A percentile compares a stretch with the other conserved stretches of the same genome.
phyloP scores from a whole-genome alignment of 331 rosid genomes.

The Stylosanthes scabra region DNA sequence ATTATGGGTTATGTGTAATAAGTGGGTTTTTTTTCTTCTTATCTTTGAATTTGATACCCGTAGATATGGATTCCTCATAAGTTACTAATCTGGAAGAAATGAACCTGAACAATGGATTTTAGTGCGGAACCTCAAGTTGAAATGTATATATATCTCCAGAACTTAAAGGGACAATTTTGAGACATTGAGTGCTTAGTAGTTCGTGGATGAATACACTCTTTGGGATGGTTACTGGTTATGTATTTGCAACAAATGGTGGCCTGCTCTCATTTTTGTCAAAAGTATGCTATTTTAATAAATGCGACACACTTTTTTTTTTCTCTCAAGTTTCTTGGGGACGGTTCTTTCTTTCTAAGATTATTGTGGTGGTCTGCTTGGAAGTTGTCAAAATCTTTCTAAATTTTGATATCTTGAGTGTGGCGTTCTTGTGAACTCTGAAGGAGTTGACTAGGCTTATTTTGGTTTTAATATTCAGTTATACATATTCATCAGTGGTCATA shows the following conservation, averaged over 20 bases:
- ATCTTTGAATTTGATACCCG: conserved; percentile 2
- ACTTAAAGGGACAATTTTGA: conserved; percentile 2
- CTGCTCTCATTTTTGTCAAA: conserved; percentile 18
- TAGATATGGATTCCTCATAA: conserved; percentile 12
- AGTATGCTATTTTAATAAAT: background rate
- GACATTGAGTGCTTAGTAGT: conserved; percentile 17
- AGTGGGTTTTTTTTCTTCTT: background rate
- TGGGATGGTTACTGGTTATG: conserved; percentile 29
- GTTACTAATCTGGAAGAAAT: background rate
- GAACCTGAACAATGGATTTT: conserved; percentile 20
- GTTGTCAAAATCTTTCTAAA: background rate
- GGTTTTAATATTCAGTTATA: background rate
- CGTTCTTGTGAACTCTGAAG: conserved; percentile 1
- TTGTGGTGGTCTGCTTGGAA: conserved; percentile 3
- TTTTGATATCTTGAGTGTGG: conserved; percentile 12
- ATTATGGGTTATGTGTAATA: conserved; percentile 1
- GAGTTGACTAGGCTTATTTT: conserved; percentile 3
- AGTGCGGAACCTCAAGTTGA: conserved; percentile 3
- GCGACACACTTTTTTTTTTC: conserved; percentile 2
- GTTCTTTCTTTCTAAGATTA: background rate
- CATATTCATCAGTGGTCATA: conserved; percentile 8
- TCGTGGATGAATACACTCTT: conserved; percentile 15
- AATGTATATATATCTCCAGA: conserved; percentile 2
- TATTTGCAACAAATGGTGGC: conserved; percentile 12
- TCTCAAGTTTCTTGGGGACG: conserved; percentile 15